phyloP scores from a whole-genome alignment of 176 grass and related monocot species.

The Paspalum vaginatum region DNA sequence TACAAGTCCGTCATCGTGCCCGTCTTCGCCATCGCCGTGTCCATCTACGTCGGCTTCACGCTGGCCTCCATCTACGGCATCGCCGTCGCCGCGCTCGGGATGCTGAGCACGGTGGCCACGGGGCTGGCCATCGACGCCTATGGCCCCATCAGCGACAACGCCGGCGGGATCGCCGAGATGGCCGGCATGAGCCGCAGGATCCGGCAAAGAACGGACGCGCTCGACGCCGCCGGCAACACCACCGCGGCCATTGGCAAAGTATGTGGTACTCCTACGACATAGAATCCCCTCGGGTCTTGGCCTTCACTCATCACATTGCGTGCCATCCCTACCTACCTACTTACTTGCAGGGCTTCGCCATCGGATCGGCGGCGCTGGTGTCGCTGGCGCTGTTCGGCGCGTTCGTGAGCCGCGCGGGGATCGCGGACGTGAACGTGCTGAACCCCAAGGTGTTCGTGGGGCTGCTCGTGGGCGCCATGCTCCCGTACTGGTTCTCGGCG shows the following conservation, averaged over 20 bases:
- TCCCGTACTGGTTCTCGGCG: constrained; percentile 82
- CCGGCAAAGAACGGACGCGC: constrained; percentile 60
- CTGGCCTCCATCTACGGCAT: constrained; percentile 76
- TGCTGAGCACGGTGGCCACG: constrained; percentile 79
- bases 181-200: constrained; percentile 62
- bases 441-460: constrained; percentile 69
- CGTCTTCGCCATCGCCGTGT: constrained; percentile 55
- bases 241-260: constrained; percentile 77
- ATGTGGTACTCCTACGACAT: neutral
- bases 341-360: constrained; percentile 66
- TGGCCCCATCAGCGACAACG: constrained; percentile 75
- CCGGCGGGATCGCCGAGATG: constrained; percentile 54
- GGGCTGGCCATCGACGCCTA: constrained; percentile 75
- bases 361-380: constrained; percentile 72
- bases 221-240: constrained; percentile 77
- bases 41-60: constrained; percentile 66
- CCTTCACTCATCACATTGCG: too few relatives aligned
- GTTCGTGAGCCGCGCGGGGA: constrained; percentile 64
- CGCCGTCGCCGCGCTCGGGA: constrained; percentile 65
- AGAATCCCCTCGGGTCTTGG: too few relatives aligned
- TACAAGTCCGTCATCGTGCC: constrained; percentile 80
- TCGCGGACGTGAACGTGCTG: constrained; percentile 57
- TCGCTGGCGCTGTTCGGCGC: constrained; percentile 77
- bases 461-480: constrained; percentile 73
- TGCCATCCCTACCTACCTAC: too few relatives aligned